phyloP scores from a whole-genome alignment of 257 asterid genomes.

The Jaltomata sinuosa region DNA sequence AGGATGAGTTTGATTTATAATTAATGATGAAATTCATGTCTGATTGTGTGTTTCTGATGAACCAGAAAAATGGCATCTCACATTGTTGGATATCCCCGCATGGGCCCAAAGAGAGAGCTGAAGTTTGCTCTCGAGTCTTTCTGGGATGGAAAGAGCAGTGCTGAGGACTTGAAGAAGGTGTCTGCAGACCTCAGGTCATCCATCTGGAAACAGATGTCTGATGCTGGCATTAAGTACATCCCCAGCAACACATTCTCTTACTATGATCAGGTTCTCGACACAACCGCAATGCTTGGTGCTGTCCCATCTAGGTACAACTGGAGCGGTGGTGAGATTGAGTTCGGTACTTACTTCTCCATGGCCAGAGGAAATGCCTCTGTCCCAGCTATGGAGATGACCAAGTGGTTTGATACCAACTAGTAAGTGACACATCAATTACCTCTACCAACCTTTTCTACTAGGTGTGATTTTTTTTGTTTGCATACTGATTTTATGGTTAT shows the following conservation, averaged over 20 bases:
- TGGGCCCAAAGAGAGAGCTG: constrained; percentile 57
- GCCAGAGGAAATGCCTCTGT: constrained; percentile 56
- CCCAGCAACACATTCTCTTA: constrained; percentile 50
- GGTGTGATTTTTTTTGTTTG: background rate
- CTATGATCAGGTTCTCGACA: constrained; percentile 49
- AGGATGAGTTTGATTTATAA: background rate
- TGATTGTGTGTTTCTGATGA: background rate
- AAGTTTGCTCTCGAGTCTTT: constrained; percentile 52
- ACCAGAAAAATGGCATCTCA: constrained; percentile 51
- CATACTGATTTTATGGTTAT: background rate
- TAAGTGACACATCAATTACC: constrained; percentile 7
- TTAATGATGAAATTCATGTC: background rate
- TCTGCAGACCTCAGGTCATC: constrained; percentile 42
- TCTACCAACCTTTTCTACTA: background rate
- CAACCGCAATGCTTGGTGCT: constrained; percentile 51
- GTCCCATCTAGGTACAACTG: constrained; percentile 47
- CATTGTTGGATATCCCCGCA: constrained; percentile 54
- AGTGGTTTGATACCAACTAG: constrained; percentile 53
- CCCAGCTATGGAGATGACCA: constrained; percentile 48
- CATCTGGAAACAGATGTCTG: constrained; percentile 55
- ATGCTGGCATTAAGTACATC: constrained; percentile 45
- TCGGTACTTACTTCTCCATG: constrained; percentile 43
- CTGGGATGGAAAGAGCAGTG: constrained; percentile 50
- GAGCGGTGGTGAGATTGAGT: constrained; percentile 46
- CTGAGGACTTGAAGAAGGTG: constrained; percentile 46